Conservation (phyloP, 1,139 yeast species). For the Debaryomycetaceae sp. region DNA sequence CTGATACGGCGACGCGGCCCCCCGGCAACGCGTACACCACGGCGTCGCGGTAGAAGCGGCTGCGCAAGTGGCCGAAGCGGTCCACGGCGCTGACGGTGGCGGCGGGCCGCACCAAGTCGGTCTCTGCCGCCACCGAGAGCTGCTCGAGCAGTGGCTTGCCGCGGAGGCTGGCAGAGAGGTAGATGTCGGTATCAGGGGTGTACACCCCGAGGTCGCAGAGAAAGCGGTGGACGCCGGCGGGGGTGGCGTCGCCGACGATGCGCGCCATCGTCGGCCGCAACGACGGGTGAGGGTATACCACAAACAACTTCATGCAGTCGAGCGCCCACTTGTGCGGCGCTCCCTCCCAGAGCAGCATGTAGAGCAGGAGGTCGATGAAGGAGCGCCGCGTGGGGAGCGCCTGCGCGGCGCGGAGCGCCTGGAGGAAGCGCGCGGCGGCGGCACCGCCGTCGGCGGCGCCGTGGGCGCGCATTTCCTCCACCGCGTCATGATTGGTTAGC, state of each 20-base stretch:
- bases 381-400: slow-evolving; percentile 10
- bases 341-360: slow-evolving; percentile 34
- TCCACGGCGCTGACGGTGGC: slow-evolving; percentile 13
- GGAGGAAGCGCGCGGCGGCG: background rate
- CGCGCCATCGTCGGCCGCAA: background rate
- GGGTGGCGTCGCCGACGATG: slow-evolving; percentile 10
- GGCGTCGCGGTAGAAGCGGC: slow-evolving; percentile 24
- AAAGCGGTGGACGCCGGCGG: slow-evolving; percentile 14
- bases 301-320: slow-evolving; percentile 26
- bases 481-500: slow-evolving; percentile 12
- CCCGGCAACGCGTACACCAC: slow-evolving; percentile 26
- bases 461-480: background rate
- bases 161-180: slow-evolving; percentile 25
- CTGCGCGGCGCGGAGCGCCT: slow-evolving; percentile 1
- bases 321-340: slow-evolving; percentile 19
- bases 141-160: slow-evolving; percentile 20
- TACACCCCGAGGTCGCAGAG: slow-evolving; percentile 24
- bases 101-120: slow-evolving; percentile 13
- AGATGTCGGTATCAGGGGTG: slow-evolving; percentile 21
- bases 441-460: background rate
- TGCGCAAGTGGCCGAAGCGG: slow-evolving; percentile 26
- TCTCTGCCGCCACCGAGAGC: slow-evolving; percentile 17
- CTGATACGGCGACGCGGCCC: slow-evolving; percentile 22
- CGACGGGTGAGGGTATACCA: slow-evolving; percentile 32
- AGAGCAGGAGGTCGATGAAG: slow-evolving; percentile 21